These are phyloP conservation scores for Aspergillus ostianus DNA, from an alignment of 495 filamentous ascomycete species.

Conservation along the genomic window DNA sequence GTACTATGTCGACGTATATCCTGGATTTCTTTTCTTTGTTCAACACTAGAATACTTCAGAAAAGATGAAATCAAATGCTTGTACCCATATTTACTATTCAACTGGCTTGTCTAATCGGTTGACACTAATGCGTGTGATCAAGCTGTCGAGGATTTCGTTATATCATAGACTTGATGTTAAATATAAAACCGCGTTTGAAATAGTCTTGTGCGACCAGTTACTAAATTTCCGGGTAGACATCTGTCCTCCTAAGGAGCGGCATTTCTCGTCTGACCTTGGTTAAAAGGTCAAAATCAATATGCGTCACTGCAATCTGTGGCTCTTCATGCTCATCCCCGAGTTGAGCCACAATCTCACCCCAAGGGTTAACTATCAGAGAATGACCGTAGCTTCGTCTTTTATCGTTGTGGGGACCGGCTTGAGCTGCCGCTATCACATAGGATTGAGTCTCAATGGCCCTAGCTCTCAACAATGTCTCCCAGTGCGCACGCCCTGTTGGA, in stretches of 20 bases:
- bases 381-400: conserved; percentile 82
- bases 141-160: background rate
- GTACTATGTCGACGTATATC: conserved; percentile 38
- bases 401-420: conserved; percentile 76
- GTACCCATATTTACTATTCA: background rate
- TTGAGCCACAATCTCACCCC: conserved; percentile 73
- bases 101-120: background rate
- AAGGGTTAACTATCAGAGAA: conserved; percentile 83
- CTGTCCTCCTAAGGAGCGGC: conserved; percentile 60
- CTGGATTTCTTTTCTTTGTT: conserved; percentile 27
- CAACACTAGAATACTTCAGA: conserved; percentile 27
- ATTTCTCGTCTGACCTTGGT: conserved; percentile 57
- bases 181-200: background rate
- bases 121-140: background rate
- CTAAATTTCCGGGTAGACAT: conserved; percentile 61
- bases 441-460: conserved; percentile 88
- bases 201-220: background rate
- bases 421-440: conserved; percentile 86
- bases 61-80: conserved; percentile 15
- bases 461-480: conserved; percentile 73
- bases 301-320: conserved; percentile 50
- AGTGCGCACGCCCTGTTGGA: conserved; percentile 82
- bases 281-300: conserved; percentile 51
- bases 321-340: conserved; percentile 52
- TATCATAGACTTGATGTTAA: background rate